Conservation (phyloP, 148 eudicot genomes). For the Fagopyrum esculentum region DNA sequence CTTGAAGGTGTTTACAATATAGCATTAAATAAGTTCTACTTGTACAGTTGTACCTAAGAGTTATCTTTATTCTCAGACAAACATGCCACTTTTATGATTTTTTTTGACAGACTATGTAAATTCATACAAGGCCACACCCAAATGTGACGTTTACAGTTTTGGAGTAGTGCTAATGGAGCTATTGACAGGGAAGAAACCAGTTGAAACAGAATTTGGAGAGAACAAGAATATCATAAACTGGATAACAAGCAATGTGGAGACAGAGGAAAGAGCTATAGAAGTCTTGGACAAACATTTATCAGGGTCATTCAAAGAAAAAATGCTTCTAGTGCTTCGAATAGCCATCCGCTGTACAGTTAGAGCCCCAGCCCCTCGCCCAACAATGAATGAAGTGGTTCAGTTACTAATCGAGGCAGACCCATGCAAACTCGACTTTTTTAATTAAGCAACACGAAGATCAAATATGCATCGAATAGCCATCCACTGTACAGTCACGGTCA, state of each 20-base stretch:
- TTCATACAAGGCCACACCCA: slow-evolving; percentile 78
- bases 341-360: slow-evolving; percentile 71
- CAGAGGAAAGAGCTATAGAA: slow-evolving; percentile 74
- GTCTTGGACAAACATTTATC: slow-evolving; percentile 58
- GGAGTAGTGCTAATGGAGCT: slow-evolving; percentile 96
- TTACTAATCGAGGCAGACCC: slow-evolving; percentile 69
- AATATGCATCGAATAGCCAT: slow-evolving; percentile 20
- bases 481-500: too few species aligned
- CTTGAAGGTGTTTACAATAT: too few species aligned
- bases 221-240: slow-evolving; percentile 87
- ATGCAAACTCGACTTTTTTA: slow-evolving; percentile 50
- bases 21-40: too few species aligned
- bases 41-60: too few species aligned
- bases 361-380: slow-evolving; percentile 59
- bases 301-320: slow-evolving; percentile 52
- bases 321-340: slow-evolving; percentile 60
- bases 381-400: slow-evolving; percentile 82
- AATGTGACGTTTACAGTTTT: slow-evolving; percentile 90
- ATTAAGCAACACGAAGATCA: slow-evolving; percentile 33
- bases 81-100: not conserved
- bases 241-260: slow-evolving; percentile 67
- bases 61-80: not conserved
- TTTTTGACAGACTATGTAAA: slow-evolving; percentile 64
- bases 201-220: slow-evolving; percentile 89
- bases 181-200: slow-evolving; percentile 83